Conservation (phyloP, 2,329 filamentous ascomycete genomes). For the Trichophyton mentagrophytes region DNA sequence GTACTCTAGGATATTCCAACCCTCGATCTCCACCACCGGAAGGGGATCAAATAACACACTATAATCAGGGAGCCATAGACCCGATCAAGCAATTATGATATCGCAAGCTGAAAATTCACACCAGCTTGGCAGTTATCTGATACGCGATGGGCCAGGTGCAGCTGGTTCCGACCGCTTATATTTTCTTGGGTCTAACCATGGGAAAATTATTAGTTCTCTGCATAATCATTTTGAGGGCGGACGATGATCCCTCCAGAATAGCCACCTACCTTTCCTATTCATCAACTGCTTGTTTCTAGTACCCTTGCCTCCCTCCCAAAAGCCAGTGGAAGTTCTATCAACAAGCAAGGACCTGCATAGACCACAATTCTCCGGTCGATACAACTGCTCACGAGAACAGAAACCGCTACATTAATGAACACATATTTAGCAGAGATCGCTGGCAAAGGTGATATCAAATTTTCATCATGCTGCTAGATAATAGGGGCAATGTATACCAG, state of each 20-base stretch:
- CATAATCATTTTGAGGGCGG: not conserved
- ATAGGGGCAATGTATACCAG: conserved; percentile 36
- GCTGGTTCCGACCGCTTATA: conserved; percentile 40
- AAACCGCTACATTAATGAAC: conserved; percentile 38
- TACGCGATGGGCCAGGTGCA: not conserved
- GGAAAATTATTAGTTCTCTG: not conserved
- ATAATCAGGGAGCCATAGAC: no score
- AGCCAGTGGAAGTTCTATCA: conserved; percentile 54
- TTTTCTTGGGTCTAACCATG: conserved; percentile 51
- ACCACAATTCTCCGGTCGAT: conserved; percentile 59
- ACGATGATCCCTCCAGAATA: not conserved
- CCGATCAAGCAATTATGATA: not conserved
- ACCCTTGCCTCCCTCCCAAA: conserved; percentile 79
- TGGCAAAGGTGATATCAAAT: not conserved
- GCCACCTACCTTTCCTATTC: conserved; percentile 50
- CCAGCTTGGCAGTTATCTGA: not conserved
- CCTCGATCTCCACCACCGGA: no score
- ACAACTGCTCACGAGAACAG: conserved; percentile 70
- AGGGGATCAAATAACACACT: no score
- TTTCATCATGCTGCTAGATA: not conserved
- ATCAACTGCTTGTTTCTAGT: conserved; percentile 59
- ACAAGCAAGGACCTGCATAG: conserved; percentile 61
- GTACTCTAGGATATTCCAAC: no score
- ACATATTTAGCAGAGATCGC: not conserved
- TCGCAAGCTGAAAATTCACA: not conserved